Base-by-base conservation (phyloP, 2,329 filamentous ascomycete species). In the Tolypocladium album region DNA sequence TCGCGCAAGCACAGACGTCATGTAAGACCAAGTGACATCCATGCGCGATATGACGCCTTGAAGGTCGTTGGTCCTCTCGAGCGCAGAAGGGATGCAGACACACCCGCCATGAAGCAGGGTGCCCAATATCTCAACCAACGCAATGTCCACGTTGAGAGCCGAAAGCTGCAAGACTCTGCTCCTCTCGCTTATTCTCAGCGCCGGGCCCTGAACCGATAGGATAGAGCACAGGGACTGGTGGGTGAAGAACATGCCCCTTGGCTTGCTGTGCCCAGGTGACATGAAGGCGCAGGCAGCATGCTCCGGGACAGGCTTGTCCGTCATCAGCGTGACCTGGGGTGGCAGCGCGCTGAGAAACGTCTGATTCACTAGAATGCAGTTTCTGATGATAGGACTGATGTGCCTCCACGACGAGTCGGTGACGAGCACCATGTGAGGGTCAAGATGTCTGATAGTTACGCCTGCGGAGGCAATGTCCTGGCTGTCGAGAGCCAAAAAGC, bases 211-310 rank as follows among this genome's bases (percentile, higher is more conserved):
- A 0, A 78, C 76, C 3, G 78, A 66, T 55, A 83, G 79, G 0
- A 78, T 76, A 0, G 83, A 82, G 1, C 82, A 81, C 1, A 88
- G 75, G 0, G 83, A 79, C 0, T 74, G 74, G 65, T 89, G 87
- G 9, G 82, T 82, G 61, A 88, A 82, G 22, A 86, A 82, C 15
- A 86, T 81, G 1, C 84, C 85, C 60, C 84, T 84, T 0, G 83
- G 82, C 53, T 59, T 63, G 57, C 77, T 79, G 56, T 79, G 79
- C 8, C 68, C 68, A 0, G 81, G 82, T 0, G 82, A 81, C 62
- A 88, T 84, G 5, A 89, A 79, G 3, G 85, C 76, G 66, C 86
- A 88, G 0, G 85, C 85, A 2, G 78, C 76, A 31, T 81, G 78
- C 27, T 79, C 73, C 0, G 78, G 74, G 0, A 72, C 67, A 0